Base-by-base conservation (phyloP, 73 alveolate species). In the Halteria grandinella region DNA sequence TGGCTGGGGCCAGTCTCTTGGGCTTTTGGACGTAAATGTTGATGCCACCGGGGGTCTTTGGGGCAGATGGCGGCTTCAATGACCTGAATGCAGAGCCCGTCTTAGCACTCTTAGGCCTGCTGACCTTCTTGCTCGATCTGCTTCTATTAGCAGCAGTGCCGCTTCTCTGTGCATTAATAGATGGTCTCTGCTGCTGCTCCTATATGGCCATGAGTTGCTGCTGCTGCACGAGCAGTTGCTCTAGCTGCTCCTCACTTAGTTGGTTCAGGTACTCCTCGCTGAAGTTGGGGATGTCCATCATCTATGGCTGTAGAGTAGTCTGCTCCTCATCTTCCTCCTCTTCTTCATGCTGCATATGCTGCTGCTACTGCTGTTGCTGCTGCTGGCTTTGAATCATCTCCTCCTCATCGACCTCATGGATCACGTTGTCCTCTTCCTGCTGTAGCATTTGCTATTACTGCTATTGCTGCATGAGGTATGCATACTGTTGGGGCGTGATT, bases 211-310 rank as follows among this genome's bases (percentile, higher is more conserved):
- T 44, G 2, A 44, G 29, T 25, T 62, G 44, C 43, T 66, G 50
- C 47, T 66, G 21, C 8, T 66, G 52, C 34, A 45, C 80, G 12
- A 66, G 32, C 8, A 66, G 39, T 15, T 21, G 21, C 45, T 66
- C 25, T 66, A 66, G 31, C 28, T 66, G 66, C 36, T 66, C 80
- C 29, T 66, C 80, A 11, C 69, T 36, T 44, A 66, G 23, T 27
- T 66, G 52, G 21, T 66, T 66, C 1, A 66, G 66, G 29, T 44
- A 66, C 23, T 66, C 80, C 29, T 66, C 80, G 47, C 52, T 66
- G 12, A 44, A 28, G 1, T 32, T 53, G 10, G 80, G 80, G 69
- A 39, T 11, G 18, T 39, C 50, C 10, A 11, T 10, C 50, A 66
- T 66, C 31, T 66, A 51, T 15, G 7, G 27, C 20, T 62, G 7